Conservation (phyloP, 306 rosid species). For the Boehmeria nivea region DNA sequence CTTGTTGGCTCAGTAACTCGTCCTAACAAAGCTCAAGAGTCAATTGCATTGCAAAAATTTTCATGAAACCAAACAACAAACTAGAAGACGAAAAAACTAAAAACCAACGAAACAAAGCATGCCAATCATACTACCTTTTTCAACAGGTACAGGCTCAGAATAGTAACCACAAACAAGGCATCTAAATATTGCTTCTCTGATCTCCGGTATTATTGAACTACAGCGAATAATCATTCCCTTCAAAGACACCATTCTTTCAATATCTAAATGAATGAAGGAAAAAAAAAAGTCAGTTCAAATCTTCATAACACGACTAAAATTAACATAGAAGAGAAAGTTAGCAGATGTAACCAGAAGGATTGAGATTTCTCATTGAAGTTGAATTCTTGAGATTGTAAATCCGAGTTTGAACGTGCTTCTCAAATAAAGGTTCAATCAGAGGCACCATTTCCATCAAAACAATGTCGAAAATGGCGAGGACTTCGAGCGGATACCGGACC, state of each 20-base stretch:
- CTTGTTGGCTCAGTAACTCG: slow-evolving; percentile 63
- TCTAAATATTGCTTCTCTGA: slow-evolving; percentile 91
- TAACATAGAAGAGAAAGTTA: neutral
- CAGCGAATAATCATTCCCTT: slow-evolving; percentile 90
- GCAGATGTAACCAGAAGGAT: slow-evolving; percentile 67
- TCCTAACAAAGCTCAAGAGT: slow-evolving; percentile 35
- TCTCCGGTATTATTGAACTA: slow-evolving; percentile 88
- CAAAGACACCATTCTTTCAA: slow-evolving; percentile 92
- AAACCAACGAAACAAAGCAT: slow-evolving; percentile 1
- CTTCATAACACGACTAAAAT: neutral
- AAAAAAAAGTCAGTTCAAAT: slow-evolving; percentile 13
- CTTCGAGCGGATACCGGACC: slow-evolving; percentile 95
- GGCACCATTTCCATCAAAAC: slow-evolving; percentile 94
- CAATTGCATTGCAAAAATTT: slow-evolving; percentile 7
- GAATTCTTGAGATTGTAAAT: slow-evolving; percentile 74
- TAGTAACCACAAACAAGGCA: slow-evolving; percentile 89
- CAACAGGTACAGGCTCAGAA: slow-evolving; percentile 70
- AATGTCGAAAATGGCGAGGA: slow-evolving; percentile 86
- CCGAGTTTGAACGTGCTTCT: slow-evolving; percentile 88
- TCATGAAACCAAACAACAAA: slow-evolving; percentile 3
- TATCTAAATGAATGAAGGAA: slow-evolving; percentile 31
- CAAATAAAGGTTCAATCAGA: slow-evolving; percentile 64
- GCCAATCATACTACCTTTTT: slow-evolving; percentile 53
- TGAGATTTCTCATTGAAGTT: slow-evolving; percentile 83
- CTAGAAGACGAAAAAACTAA: neutral